Evolutionary conservation across 495 filamentous ascomycete genomes (phyloP).

Genomic region (Tuber aestivum): DNA sequence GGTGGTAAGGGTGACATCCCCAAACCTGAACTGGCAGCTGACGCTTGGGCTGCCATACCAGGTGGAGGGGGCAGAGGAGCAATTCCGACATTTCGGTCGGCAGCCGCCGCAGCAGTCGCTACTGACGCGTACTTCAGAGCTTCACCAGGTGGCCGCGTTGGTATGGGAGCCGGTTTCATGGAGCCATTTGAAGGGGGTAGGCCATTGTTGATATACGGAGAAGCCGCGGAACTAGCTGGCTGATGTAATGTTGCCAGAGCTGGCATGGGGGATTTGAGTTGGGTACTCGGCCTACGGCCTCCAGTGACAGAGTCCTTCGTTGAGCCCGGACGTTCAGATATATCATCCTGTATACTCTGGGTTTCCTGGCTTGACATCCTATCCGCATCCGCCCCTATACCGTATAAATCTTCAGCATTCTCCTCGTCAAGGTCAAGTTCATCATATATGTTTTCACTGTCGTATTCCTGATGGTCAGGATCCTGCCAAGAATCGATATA

Average conservation of each 20-base stretch:
- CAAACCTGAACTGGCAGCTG: slow-evolving; percentile 16
- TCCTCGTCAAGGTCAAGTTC: slow-evolving; percentile 89
- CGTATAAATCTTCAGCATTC: slow-evolving; percentile 65
- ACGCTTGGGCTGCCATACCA: slow-evolving; percentile 48
- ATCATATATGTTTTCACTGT: slow-evolving; percentile 85
- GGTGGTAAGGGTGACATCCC: slow-evolving; percentile 52
- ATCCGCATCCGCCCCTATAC: slow-evolving; percentile 75
- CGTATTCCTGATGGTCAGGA: slow-evolving; percentile 83
- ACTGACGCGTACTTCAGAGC: slow-evolving; percentile 94
- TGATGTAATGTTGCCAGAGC: slow-evolving; percentile 75
- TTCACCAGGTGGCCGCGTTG: slow-evolving; percentile 76
- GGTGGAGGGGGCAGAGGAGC: slow-evolving; percentile 84
- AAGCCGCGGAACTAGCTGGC: slow-evolving; percentile 46
- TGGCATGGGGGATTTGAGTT: slow-evolving; percentile 89
- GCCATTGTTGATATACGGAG: slow-evolving; percentile 59
- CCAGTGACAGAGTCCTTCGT: slow-evolving; percentile 49
- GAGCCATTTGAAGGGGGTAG: slow-evolving; percentile 45
- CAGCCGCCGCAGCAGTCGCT: slow-evolving; percentile 88
- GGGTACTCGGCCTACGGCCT: slow-evolving; percentile 73
- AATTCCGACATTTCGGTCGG: slow-evolving; percentile 87
- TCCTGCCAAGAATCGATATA: slow-evolving; percentile 88
- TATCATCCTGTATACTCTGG: slow-evolving; percentile 83
- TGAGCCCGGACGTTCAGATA: slow-evolving; percentile 60
- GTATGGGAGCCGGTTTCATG: slow-evolving; percentile 91
- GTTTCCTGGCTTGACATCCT: slow-evolving; percentile 89